Evolutionary conservation across 129 eudicot species (phyloP), one percentile per base, ranked within the genome.

Genomic region (Rutidosis leptorrhynchoides): DNA sequence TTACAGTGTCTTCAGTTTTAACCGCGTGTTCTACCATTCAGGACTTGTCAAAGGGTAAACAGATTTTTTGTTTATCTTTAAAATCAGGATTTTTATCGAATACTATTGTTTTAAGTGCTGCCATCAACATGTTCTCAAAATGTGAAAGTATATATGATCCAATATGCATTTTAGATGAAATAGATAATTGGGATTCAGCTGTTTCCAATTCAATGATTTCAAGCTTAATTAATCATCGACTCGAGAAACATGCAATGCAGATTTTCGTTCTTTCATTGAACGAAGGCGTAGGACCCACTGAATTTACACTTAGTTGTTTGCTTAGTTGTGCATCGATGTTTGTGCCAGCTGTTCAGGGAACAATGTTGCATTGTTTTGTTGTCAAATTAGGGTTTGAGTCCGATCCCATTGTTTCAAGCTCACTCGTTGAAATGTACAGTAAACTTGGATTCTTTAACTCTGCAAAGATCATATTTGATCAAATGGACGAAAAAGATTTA

Each of bases 181-280:
- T 82, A 28, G 32, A 72, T 56, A 62, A 59, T 12, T 77, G 84
- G 78, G 90, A 90, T 81, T 82, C 93, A 5, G 83, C 78, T 3
- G 61, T 87, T 72, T 84, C 85, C 80, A 84, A 87, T 73, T 80
- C 96, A 7, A 85, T 91, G 85, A 85, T 91, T 33, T 80, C 98
- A 51, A 76, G 84, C 66, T 82, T 71, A 30, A 77, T 76, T 20
- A 75, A 68, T 63, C 81, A 86, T 74, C 65, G 69, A 2, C 55
- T 76, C 2, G 87, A 74, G 63, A 95, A 81, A 64, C 73, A 75
- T 48, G 95, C 96, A 27, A 42, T 91, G 65, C 72, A 78, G 37
- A 26, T 85, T 14, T 85, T 91, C 72, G 64, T 68, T 6, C 65
- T 52, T 56, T 58, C 77, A 8, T 49, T 83, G 52, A 73, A 75